Evolutionary conservation across 805 yeast species (phyloP).

Genomic region (Wickerhamiella parazyma): DNA sequence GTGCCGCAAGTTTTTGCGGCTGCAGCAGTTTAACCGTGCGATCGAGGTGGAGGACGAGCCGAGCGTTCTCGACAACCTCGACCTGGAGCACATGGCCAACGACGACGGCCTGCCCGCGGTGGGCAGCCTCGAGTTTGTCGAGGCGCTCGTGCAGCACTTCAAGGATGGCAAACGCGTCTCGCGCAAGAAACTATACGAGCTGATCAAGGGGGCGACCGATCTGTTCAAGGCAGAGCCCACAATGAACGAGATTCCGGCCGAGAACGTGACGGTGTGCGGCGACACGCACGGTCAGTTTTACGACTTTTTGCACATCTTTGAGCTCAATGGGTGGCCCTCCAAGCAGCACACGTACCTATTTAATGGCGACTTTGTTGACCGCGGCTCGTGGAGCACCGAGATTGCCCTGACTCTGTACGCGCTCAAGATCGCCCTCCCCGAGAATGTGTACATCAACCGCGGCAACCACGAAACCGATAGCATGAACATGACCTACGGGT

Average conservation of each 20-base stretch:
- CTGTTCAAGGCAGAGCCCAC: slow-evolving; percentile 55
- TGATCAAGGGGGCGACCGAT: slow-evolving; percentile 56
- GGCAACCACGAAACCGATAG: slow-evolving; percentile 96
- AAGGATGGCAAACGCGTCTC: slow-evolving; percentile 61
- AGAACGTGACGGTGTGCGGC: slow-evolving; percentile 76
- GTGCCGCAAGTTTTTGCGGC: slow-evolving; percentile 51
- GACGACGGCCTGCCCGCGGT: slow-evolving; percentile 39
- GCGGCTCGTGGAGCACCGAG: slow-evolving; percentile 98
- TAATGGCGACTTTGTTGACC: slow-evolving; percentile 95
- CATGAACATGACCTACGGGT: slow-evolving; percentile 94
- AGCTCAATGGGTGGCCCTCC: slow-evolving; percentile 56
- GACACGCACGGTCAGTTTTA: slow-evolving; percentile 96
- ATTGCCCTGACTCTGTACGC: slow-evolving; percentile 72
- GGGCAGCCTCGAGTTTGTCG: slow-evolving; percentile 40
- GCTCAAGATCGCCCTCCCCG: slow-evolving; percentile 65
- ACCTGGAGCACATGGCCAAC: slow-evolving; percentile 31
- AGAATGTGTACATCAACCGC: slow-evolving; percentile 59
- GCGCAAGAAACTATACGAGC: slow-evolving; percentile 70
- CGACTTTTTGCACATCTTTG: slow-evolving; percentile 72
- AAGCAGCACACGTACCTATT: slow-evolving; percentile 63
- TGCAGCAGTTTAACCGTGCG: slow-evolving; percentile 72
- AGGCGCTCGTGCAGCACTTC: slow-evolving; percentile 55
- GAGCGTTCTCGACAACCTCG: slow-evolving; percentile 32
- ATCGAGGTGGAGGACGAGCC: slow-evolving; percentile 58
- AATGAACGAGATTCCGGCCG: slow-evolving; percentile 49